Evolutionary conservation across 192 early-diverging fungal genomes (phyloP).

Genomic region (Podila verticillata): DNA sequence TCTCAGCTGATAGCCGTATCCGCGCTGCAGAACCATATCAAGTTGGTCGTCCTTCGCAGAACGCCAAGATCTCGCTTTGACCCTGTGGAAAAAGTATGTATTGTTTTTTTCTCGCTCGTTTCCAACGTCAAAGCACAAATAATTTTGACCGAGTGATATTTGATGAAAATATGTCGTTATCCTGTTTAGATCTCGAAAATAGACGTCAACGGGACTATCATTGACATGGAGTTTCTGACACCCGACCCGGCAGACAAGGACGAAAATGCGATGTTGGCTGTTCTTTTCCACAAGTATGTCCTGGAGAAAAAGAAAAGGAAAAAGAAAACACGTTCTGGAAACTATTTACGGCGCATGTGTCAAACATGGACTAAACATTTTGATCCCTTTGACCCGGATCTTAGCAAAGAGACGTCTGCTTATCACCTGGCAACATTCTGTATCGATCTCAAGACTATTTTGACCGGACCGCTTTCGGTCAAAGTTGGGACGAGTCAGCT

Average conservation of each 20-base stretch:
- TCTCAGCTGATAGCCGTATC: conserved; percentile 27
- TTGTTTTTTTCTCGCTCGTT: no score
- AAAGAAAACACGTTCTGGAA: no score
- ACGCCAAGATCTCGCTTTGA: conserved; percentile 26
- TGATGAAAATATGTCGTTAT: not conserved
- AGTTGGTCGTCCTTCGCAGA: conserved; percentile 19
- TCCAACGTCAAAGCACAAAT: not conserved
- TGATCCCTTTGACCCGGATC: not conserved
- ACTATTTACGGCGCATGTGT: no score
- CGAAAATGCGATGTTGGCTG: conserved; percentile 25
- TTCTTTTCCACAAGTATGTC: conserved; percentile 35
- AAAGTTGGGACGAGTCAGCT: conserved; percentile 31
- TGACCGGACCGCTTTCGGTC: conserved; percentile 9
- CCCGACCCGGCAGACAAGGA: conserved; percentile 8
- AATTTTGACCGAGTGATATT: no score
- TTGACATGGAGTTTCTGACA: conserved; percentile 40
- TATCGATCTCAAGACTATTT: conserved; percentile 13
- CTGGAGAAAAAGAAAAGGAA: not conserved
- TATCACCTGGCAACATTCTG: conserved; percentile 43
- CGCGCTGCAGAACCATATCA: conserved; percentile 26
- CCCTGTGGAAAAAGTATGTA: conserved; percentile 27
- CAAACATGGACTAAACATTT: not conserved
- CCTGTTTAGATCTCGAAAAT: conserved; percentile 13
- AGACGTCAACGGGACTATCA: conserved; percentile 25
- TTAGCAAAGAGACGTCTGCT: conserved; percentile 9